Conservation (phyloP, 2,329 filamentous ascomycete species). For the Sporothrix luriei region DNA sequence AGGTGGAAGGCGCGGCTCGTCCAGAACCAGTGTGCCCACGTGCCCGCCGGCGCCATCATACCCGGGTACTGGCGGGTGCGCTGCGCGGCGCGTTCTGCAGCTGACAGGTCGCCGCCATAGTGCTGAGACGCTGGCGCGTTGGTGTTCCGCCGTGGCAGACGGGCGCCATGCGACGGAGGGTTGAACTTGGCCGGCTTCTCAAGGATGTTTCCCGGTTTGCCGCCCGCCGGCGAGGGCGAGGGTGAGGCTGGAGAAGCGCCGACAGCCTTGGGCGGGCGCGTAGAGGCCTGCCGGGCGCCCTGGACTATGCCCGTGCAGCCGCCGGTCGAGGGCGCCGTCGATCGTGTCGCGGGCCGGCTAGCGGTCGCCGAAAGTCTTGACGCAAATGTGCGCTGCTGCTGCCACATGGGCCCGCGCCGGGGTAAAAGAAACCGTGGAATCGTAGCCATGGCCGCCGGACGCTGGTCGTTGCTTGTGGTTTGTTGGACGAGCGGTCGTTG, state of each 20-base stretch:
- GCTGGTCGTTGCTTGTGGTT: neutral
- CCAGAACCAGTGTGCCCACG: slow-evolving; percentile 82
- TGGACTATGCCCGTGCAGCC: slow-evolving; percentile 6
- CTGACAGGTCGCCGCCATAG: slow-evolving; percentile 73
- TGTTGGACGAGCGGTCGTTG: slow-evolving; percentile 4
- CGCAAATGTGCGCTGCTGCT: slow-evolving; percentile 37
- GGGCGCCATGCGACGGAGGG: slow-evolving; percentile 82
- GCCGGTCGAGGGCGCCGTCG: slow-evolving; percentile 23
- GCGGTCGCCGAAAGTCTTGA: slow-evolving; percentile 30
- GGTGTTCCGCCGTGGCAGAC: slow-evolving; percentile 59
- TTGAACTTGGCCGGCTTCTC: slow-evolving; percentile 88
- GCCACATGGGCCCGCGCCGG: slow-evolving; percentile 61
- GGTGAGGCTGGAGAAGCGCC: slow-evolving; percentile 37
- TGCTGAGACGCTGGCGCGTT: slow-evolving; percentile 57
- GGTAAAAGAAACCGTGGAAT: slow-evolving; percentile 72
- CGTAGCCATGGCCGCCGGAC: slow-evolving; percentile 44
- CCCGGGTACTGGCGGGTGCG: slow-evolving; percentile 77
- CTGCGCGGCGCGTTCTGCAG: slow-evolving; percentile 67
- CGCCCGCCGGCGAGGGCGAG: slow-evolving; percentile 56
- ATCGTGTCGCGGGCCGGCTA: neutral
- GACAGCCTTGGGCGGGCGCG: slow-evolving; percentile 34
- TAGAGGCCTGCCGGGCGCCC: slow-evolving; percentile 32
- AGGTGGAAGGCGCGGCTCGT: slow-evolving; percentile 75
- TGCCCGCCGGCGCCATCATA: slow-evolving; percentile 82
- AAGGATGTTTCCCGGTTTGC: slow-evolving; percentile 54